phyloP scores from a whole-genome alignment of 495 filamentous ascomycete genomes.

The Penicillium fimorum region DNA sequence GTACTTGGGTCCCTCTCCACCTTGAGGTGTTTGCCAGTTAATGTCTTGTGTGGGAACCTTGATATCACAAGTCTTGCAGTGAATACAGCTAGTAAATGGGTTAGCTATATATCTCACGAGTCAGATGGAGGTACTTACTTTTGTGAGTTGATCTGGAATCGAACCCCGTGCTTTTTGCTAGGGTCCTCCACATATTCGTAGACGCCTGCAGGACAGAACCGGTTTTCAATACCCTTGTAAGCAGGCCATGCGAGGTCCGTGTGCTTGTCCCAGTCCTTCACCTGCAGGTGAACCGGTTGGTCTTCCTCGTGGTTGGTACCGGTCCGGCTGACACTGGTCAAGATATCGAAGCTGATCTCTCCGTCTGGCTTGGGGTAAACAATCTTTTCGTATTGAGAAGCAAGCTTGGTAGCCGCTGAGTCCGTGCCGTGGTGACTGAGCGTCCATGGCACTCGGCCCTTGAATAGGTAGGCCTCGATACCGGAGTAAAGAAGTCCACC shows the following conservation, averaged over 20 bases:
- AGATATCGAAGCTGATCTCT: slow-evolving; percentile 89
- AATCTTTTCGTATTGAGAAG: slow-evolving; percentile 79
- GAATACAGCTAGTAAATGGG: slow-evolving; percentile 71
- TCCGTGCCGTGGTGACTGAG: slow-evolving; percentile 71
- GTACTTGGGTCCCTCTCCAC: slow-evolving; percentile 96
- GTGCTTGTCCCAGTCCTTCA: slow-evolving; percentile 91
- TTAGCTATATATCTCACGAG: slow-evolving; percentile 24
- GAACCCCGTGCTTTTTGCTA: slow-evolving; percentile 74
- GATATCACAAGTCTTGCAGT: slow-evolving; percentile 99
- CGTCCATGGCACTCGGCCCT: slow-evolving; percentile 88
- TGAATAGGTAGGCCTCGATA: slow-evolving; percentile 83
- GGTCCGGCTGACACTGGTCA: slow-evolving; percentile 89
- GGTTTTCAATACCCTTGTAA: slow-evolving; percentile 91
- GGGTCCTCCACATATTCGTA: slow-evolving; percentile 98
- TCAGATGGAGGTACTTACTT: slow-evolving; percentile 63
- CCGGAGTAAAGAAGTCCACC: slow-evolving; percentile 93
- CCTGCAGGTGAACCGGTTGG: slow-evolving; percentile 92
- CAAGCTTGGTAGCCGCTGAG: slow-evolving; percentile 70
- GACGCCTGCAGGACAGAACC: slow-evolving; percentile 99
- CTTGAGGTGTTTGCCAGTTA: slow-evolving; percentile 93
- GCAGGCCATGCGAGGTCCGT: slow-evolving; percentile 75
- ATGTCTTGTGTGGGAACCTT: slow-evolving; percentile 96
- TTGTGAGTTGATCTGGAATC: slow-evolving; percentile 97
- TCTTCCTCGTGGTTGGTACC: slow-evolving; percentile 99
- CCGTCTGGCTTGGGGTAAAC: slow-evolving; percentile 97